A percentile compares a stretch with the other conserved stretches of the same genome.
Conservation (phyloP, 2,329 filamentous ascomycete species). For the Seiridium unicorne region DNA sequence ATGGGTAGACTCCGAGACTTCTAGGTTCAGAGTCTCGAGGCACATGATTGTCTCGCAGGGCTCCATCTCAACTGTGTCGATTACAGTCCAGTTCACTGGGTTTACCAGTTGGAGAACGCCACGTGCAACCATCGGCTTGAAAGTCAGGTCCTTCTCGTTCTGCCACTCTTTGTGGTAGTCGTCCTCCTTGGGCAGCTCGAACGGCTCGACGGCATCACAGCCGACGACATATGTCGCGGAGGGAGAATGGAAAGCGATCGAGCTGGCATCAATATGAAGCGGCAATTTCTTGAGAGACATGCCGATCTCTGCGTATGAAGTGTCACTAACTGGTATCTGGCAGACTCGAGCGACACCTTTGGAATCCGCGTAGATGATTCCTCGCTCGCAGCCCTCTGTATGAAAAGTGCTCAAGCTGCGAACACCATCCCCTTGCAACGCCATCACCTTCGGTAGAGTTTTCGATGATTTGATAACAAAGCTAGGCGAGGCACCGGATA, state of each 20-base stretch:
- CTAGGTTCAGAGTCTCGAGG: conserved; percentile 79
- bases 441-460: conserved; percentile 72
- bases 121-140: conserved; percentile 68
- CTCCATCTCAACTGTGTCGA: conserved; percentile 74
- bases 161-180: conserved; percentile 81
- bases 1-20: conserved; percentile 87
- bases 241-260: conserved; percentile 73
- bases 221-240: conserved; percentile 75
- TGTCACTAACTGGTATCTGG: conserved; percentile 61
- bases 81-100: conserved; percentile 72
- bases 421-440: conserved; percentile 66
- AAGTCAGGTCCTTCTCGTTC: conserved; percentile 62
- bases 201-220: conserved; percentile 66
- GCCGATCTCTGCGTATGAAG: conserved; percentile 71
- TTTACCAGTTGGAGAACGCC: conserved; percentile 78
- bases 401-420: conserved; percentile 74
- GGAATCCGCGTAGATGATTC: conserved; percentile 79
- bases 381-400: conserved; percentile 72
- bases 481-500: conserved; percentile 75
- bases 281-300: conserved; percentile 72
- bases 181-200: conserved; percentile 83
- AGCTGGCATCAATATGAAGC: conserved; percentile 68
- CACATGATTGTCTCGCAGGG: conserved; percentile 75
- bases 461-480: conserved; percentile 83
- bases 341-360: conserved; percentile 72